A percentile compares a stretch with the other conserved stretches of the same genome.
Conservation (phyloP, 129 eudicot genomes). For the Logfia minima region DNA sequence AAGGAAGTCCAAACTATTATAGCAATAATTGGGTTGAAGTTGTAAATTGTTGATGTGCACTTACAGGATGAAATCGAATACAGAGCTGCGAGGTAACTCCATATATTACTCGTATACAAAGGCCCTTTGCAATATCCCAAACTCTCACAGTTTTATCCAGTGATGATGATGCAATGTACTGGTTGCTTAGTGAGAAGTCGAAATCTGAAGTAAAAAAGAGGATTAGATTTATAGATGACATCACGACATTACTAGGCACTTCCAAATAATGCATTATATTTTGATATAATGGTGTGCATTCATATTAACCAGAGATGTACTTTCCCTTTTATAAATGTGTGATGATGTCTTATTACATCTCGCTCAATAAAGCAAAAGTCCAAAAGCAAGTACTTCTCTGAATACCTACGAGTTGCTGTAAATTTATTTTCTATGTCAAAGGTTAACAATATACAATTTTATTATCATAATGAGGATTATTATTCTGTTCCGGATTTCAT, state of each 20-base stretch:
- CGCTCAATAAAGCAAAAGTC: background rate
- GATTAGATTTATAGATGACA: conserved; percentile 3
- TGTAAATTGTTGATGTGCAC: conserved; percentile 28
- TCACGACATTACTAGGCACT: background rate
- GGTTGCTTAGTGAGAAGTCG: conserved; percentile 89
- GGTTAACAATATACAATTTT: background rate
- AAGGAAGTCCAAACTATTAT: background rate
- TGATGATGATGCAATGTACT: conserved; percentile 94
- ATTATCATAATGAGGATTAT: background rate
- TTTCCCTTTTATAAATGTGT: background rate
- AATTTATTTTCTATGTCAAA: background rate
- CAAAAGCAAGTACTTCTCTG: background rate
- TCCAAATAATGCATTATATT: conserved; percentile 6
- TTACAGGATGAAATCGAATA: conserved; percentile 96
- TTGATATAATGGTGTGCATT: conserved; percentile 19
- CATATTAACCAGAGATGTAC: background rate
- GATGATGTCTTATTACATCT: conserved; percentile 11
- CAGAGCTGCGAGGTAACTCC: conserved; percentile 91
- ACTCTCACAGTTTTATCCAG: conserved; percentile 96
- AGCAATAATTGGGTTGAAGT: background rate
- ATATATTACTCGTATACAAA: conserved; percentile 92
- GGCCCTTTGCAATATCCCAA: conserved; percentile 88
- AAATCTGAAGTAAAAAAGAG: conserved; percentile 56
- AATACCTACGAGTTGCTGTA: background rate
- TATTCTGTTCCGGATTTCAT: background rate